These are phyloP conservation scores for Saccharomyces cerevisiae DNA, from an alignment of 805 yeast genomes.

Conservation along the genomic window DNA sequence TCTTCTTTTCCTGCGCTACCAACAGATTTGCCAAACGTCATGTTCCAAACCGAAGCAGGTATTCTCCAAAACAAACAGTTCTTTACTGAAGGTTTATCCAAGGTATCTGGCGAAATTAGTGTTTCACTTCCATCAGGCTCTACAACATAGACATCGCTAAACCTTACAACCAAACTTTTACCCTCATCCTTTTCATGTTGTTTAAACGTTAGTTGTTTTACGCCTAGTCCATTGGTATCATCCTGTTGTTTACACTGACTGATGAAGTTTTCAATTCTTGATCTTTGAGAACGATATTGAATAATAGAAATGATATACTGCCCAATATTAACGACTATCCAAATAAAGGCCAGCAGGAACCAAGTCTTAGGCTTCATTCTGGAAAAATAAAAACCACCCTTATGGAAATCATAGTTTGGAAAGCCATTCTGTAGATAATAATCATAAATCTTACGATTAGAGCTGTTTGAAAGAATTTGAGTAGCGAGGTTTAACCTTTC, in stretches of 20 bases:
- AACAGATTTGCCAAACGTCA: conserved; percentile 33
- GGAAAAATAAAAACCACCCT: conserved; percentile 45
- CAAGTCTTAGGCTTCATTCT: conserved; percentile 59
- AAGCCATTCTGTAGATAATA: conserved; percentile 76
- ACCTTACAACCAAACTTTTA: conserved; percentile 46
- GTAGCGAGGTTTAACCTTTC: conserved; percentile 72
- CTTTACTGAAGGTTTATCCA: conserved; percentile 40
- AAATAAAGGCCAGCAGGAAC: conserved; percentile 45
- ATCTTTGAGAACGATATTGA: conserved; percentile 47
- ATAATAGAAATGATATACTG: conserved; percentile 53
- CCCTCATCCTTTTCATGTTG: conserved; percentile 38
- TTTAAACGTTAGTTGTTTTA: conserved; percentile 36
- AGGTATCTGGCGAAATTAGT: conserved; percentile 40
- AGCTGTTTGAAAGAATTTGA: conserved; percentile 55
- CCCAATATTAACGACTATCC: conserved; percentile 42
- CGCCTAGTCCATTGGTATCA: conserved; percentile 49
- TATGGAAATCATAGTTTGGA: conserved; percentile 70
- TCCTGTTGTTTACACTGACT: conserved; percentile 45
- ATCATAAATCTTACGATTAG: conserved; percentile 68
- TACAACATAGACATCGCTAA: conserved; percentile 50
- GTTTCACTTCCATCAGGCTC: conserved; percentile 37
- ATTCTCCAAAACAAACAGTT: conserved; percentile 40
- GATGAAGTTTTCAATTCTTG: conserved; percentile 46
- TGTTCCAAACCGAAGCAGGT: conserved; percentile 40
- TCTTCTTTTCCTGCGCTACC: conserved; percentile 3